Evolutionary conservation across 2,329 filamentous ascomycete species (phyloP).

Genomic region (Ophiocordyceps camponoti-leonardi): DNA sequence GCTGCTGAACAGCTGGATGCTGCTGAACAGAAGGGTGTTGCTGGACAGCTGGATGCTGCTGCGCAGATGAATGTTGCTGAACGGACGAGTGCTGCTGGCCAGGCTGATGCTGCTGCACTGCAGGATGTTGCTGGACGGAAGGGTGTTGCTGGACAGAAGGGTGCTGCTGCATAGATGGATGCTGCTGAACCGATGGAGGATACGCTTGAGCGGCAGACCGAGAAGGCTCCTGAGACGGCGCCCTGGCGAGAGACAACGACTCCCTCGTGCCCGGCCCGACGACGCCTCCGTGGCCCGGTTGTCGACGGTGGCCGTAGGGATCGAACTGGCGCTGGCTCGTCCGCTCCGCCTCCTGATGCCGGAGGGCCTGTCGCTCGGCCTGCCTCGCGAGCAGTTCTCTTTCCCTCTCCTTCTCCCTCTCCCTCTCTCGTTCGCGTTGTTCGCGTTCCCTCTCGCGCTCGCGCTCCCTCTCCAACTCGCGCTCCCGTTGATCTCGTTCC

Average conservation of each 20-base stretch:
- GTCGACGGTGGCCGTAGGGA: constrained; percentile 21
- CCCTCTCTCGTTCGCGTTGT: constrained; percentile 6
- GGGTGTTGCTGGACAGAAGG: neutral
- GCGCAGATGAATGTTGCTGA: neutral
- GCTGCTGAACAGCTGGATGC: neutral
- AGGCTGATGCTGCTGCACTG: neutral
- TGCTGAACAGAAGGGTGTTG: neutral
- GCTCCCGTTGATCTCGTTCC: constrained; percentile 4
- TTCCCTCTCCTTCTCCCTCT: constrained; percentile 10
- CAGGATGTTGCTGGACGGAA: neutral
- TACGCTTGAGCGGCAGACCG: constrained; percentile 18
- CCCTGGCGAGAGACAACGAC: constrained; percentile 18
- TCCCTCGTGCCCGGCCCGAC: constrained; percentile 16
- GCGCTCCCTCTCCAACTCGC: constrained; percentile 8
- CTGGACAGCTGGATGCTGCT: neutral
- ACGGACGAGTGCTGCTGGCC: neutral
- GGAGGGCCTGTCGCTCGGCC: constrained; percentile 13
- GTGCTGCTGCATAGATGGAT: constrained; percentile 5
- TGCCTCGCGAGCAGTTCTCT: constrained; percentile 12
- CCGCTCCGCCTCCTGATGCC: constrained; percentile 33
- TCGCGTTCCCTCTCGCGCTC: constrained; percentile 5
- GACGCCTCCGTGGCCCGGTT: constrained; percentile 17
- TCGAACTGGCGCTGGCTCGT: constrained; percentile 25
- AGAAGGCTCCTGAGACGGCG: constrained; percentile 24
- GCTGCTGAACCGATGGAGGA: constrained; percentile 13